A percentile compares a stretch with the other conserved stretches of the same genome.
Evolutionary conservation across 768 basidiomycete species (phyloP).

Genomic region (Coprinopsis cinerea): DNA sequence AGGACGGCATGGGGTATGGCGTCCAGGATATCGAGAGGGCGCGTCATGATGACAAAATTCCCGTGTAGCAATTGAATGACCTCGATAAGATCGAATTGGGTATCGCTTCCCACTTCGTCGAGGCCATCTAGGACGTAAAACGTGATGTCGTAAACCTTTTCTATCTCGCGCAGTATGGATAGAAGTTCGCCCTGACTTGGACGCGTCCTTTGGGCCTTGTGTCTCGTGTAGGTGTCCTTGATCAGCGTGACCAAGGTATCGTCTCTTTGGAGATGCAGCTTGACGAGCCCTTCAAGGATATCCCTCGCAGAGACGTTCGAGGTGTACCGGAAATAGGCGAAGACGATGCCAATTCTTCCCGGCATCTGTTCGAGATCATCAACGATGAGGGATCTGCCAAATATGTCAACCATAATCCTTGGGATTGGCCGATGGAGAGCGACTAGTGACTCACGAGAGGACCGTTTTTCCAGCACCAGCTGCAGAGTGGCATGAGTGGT

Average conservation of each 20-base stretch:
- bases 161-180: neutral
- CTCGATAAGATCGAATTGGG: neutral
- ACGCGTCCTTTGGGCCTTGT: neutral
- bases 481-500: neutral
- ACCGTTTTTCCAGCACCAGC: slow-evolving; percentile 6
- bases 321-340: slow-evolving; percentile 1
- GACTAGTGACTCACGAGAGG: neutral
- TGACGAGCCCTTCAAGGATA: neutral
- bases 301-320: neutral
- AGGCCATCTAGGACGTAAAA: slow-evolving; percentile 3
- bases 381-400: no score
- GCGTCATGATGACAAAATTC: neutral
- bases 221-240: neutral
- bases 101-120: neutral
- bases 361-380: neutral
- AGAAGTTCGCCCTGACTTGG: neutral
- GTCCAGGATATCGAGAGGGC: neutral
- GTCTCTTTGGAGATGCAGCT: neutral
- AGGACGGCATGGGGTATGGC: neutral
- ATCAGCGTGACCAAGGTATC: neutral
- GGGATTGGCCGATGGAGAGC: neutral
- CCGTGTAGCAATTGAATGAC: neutral
- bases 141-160: neutral
- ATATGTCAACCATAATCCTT: no score
- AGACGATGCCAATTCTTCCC: neutral